Conservation (phyloP, 1,284 basidiomycete genomes). For the Fistulinella cinereoalba region DNA sequence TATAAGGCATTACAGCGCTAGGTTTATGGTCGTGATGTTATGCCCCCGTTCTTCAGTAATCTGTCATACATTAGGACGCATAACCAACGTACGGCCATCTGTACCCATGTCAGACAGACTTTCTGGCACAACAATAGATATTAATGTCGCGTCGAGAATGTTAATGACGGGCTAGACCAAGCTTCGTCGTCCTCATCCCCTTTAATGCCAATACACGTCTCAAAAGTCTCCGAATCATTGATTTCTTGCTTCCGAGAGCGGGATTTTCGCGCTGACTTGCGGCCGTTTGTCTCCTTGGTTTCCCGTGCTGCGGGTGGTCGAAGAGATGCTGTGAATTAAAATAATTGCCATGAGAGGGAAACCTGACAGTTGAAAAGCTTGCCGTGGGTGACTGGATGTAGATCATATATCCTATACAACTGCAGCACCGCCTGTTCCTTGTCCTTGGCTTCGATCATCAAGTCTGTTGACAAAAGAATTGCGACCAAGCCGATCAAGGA, state of each 20-base stretch:
- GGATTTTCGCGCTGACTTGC: conserved; percentile 44
- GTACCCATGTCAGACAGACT: no score
- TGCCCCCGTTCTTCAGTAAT: no score
- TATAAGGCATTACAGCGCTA: no score
- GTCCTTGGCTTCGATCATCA: conserved; percentile 94
- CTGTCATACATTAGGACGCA: no score
- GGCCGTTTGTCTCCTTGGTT: conserved; percentile 49
- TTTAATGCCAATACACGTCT: conserved; percentile 5
- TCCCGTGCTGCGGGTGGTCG: conserved; percentile 51
- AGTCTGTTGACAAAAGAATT: conserved; percentile 43
- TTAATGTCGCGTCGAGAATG: no score
- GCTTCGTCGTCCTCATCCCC: neutral
- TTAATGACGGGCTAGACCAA: no score
- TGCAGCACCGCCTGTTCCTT: conserved; percentile 93
- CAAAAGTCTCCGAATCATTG: conserved; percentile 3
- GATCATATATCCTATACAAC: conserved; percentile 73
- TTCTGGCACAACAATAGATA: no score
- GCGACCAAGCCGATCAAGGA: neutral
- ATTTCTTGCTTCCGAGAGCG: conserved; percentile 18
- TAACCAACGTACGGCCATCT: no score
- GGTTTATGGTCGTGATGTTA: no score
- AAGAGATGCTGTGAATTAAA: conserved; percentile 39
- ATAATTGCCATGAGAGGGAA: neutral
- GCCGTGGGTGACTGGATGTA: conserved; percentile 67
- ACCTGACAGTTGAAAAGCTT: conserved; percentile 1